phyloP scores from a whole-genome alignment of 169 alveolate genomes.

The Plasmodium coatneyi region DNA sequence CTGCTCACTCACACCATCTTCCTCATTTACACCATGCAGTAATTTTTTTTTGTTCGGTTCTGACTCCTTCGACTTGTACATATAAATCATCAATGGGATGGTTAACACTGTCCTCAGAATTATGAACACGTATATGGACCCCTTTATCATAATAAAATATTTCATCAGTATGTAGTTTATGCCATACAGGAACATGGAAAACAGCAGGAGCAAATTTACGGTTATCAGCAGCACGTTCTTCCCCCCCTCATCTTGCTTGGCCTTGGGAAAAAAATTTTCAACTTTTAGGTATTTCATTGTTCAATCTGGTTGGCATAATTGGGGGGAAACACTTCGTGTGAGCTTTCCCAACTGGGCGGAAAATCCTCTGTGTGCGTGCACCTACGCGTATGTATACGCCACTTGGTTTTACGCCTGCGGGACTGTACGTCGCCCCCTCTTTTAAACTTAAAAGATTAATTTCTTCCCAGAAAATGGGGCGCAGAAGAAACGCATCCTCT shows the following conservation, averaged over 20 bases:
- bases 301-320: background rate
- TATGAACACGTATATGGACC: slow-evolving; percentile 45
- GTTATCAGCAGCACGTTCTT: background rate
- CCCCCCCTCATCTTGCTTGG: background rate
- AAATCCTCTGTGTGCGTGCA: background rate
- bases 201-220: slow-evolving; percentile 32
- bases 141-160: slow-evolving; percentile 66
- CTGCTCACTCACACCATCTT: background rate
- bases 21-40: slow-evolving; percentile 7
- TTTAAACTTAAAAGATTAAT: background rate
- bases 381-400: background rate
- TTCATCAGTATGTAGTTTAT: slow-evolving; percentile 62
- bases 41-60: slow-evolving; percentile 53
- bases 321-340: background rate
- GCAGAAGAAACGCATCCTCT: background rate
- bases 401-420: background rate
- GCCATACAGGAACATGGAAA: slow-evolving; percentile 69
- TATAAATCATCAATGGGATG: slow-evolving; percentile 47
- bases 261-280: background rate
- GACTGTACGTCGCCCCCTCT: background rate
- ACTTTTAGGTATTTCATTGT: slow-evolving; percentile 8
- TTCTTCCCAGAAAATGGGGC: background rate
- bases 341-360: background rate
- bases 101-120: slow-evolving; percentile 46
- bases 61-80: slow-evolving; percentile 22